Base-by-base conservation (phyloP, 1,284 basidiomycete genomes). In the Gomphus bonarii region DNA sequence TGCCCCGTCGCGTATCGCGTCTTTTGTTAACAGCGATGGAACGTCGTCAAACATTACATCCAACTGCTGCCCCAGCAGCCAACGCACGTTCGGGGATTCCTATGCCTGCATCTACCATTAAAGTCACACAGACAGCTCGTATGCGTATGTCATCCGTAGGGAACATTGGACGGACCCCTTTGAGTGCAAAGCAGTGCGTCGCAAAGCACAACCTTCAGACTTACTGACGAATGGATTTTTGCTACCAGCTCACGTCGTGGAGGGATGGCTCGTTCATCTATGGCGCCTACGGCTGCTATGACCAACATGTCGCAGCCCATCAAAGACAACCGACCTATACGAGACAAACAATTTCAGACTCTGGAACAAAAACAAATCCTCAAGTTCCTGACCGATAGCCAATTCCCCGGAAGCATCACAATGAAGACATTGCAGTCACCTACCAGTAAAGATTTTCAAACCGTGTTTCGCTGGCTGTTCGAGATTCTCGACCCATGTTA, bases 391-490 rank as follows among this genome's bases (percentile, higher is more conserved):
- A 75, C 80, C 57, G 68, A 70, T 20, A 75, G 75, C 14, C 81
- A 80, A 2, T 84, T 79, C 57, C 85, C 89, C 1, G 62, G 69
- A 4, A 66, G 63, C 8, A 78, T 91, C 36, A 75, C 79, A 0
- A 75, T 80, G 65, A 76, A 82, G 57, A 82, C 80, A 3, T 72
- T 93, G 4, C 73, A 75, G 46, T 87, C 83, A 47, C 88, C 92
- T 48, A 88, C 87, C 3, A 83, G 80, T 7, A 88, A 90, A 63
- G 88, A 92, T 60, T 94, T 89, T 64, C 82, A 89, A 48, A 73
- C 76, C 0, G 86, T 95, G 40, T 91, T 94, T 65, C 80, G 86
- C 51, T 84, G 83, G 62, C 75, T 95, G 12, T 74, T 91, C n/a
- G 70, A 75, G n/a, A 75, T 78, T 9, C 68, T 94, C 7, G 90